phyloP scores from a whole-genome alignment of 2,329 filamentous ascomycete genomes.

The Trichoderma cornu-damae region DNA sequence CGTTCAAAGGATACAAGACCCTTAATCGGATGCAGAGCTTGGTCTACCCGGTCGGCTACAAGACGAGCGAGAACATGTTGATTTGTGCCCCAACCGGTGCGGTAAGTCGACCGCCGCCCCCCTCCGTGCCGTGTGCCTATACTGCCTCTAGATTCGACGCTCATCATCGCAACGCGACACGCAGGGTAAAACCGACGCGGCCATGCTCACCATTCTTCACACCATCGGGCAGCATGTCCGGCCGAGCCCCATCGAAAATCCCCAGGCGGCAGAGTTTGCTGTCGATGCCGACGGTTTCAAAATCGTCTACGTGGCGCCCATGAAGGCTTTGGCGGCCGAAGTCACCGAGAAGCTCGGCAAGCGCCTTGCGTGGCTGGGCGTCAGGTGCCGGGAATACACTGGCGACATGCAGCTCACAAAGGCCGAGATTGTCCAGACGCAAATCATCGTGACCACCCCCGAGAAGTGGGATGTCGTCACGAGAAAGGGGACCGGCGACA shows the following conservation, averaged over 20 bases:
- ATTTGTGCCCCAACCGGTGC: slow-evolving; percentile 97
- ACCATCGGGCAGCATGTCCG: slow-evolving; percentile 78
- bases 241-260: slow-evolving; percentile 73
- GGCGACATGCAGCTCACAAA: slow-evolving; percentile 99
- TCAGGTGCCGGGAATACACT: slow-evolving; percentile 88
- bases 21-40: slow-evolving; percentile 98
- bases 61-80: slow-evolving; percentile 96
- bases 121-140: not conserved
- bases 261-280: slow-evolving; percentile 68
- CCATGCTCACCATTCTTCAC: slow-evolving; percentile 93
- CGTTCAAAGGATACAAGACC: slow-evolving; percentile 88
- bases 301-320: slow-evolving; percentile 96
- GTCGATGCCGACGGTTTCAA: slow-evolving; percentile 90
- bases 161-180: slow-evolving; percentile 18
- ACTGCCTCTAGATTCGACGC: not conserved
- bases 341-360: slow-evolving; percentile 92
- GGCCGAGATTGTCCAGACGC: slow-evolving; percentile 88
- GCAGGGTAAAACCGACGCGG: slow-evolving; percentile 92
- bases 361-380: slow-evolving; percentile 85
- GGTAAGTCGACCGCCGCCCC: slow-evolving; percentile 46
- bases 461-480: slow-evolving; percentile 99
- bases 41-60: slow-evolving; percentile 91
- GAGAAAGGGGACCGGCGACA: slow-evolving; percentile 93
- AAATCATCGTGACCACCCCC: slow-evolving; percentile 96
- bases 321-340: slow-evolving; percentile 97